Conservation (phyloP, 2,329 filamentous ascomycete species). For the Magnaporthales sp. region DNA sequence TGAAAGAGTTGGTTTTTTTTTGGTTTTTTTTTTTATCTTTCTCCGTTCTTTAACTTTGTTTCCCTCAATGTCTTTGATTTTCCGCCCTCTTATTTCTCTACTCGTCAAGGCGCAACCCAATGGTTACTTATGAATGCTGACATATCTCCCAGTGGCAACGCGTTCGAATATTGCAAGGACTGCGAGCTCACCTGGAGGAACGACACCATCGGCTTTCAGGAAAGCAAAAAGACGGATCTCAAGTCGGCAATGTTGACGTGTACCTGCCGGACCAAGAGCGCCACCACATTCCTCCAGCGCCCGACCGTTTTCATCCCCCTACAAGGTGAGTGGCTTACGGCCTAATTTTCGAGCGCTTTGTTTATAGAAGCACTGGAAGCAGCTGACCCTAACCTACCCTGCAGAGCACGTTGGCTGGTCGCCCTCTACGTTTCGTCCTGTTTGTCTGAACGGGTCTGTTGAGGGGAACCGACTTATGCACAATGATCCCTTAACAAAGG, state of each 20-base stretch:
- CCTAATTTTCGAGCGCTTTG: too few relatives aligned
- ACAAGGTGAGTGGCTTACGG: not conserved
- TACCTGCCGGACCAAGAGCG: not conserved
- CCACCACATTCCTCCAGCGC: not conserved
- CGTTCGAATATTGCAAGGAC: conserved; percentile 3
- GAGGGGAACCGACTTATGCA: not conserved
- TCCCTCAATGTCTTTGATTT: too few relatives aligned
- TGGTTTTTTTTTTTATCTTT: not conserved
- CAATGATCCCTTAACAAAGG: not conserved
- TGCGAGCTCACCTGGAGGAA: not conserved
- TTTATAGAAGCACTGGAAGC: not conserved
- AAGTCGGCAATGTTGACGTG: not conserved
- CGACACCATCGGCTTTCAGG: not conserved
- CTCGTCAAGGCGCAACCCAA: too few relatives aligned
- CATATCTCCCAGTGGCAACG: not conserved
- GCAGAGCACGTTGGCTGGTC: conserved; percentile 1
- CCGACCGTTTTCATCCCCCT: not conserved
- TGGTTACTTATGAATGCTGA: not conserved
- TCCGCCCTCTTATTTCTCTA: not conserved
- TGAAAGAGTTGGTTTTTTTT: not conserved
- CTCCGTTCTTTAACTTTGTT: not conserved
- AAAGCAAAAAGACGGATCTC: not conserved
- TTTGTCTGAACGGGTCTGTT: not conserved
- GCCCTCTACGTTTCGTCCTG: not conserved
- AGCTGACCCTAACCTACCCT: not conserved